Percentiles rank a stretch among this genome's conserved stretches.
Evolutionary conservation across 2,329 filamentous ascomycete genomes (phyloP).

Genomic region (Curvularia sp.): DNA sequence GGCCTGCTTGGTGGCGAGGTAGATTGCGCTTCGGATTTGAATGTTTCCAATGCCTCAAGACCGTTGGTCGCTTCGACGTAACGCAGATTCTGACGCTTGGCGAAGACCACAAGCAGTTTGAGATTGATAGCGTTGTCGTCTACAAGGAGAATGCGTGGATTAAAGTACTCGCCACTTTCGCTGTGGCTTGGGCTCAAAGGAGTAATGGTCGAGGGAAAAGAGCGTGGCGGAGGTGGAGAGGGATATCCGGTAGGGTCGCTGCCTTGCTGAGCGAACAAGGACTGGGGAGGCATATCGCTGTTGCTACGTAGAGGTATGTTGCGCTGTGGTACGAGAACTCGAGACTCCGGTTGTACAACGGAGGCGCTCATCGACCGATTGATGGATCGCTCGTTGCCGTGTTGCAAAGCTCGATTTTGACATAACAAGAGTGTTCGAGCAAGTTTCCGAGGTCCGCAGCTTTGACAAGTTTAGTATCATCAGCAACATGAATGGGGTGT

Average conservation of each 20-base stretch:
- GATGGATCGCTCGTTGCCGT: slow-evolving; percentile 23
- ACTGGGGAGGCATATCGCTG: slow-evolving; percentile 30
- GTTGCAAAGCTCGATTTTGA: slow-evolving; percentile 27
- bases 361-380: slow-evolving; percentile 29
- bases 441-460: slow-evolving; percentile 41
- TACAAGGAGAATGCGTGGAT: slow-evolving; percentile 42
- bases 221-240: slow-evolving; percentile 24
- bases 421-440: slow-evolving; percentile 35
- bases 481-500: background rate
- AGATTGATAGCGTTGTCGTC: slow-evolving; percentile 49
- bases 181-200: slow-evolving; percentile 25
- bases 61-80: slow-evolving; percentile 45
- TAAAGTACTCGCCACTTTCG: slow-evolving; percentile 36
- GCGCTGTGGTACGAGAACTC: slow-evolving; percentile 22
- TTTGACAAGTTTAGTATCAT: slow-evolving; percentile 8
- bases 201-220: slow-evolving; percentile 29
- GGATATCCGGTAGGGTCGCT: slow-evolving; percentile 1
- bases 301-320: slow-evolving; percentile 31
- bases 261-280: slow-evolving; percentile 4
- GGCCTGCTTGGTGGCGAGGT: slow-evolving; percentile 27
- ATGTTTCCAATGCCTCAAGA: slow-evolving; percentile 41
- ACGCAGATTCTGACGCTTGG: slow-evolving; percentile 38
- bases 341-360: slow-evolving; percentile 11
- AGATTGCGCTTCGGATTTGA: slow-evolving; percentile 28
- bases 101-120: slow-evolving; percentile 53